Evolutionary conservation across 345 rosid genomes (phyloP), one percentile per base, ranked within the genome.

Genomic region (Rhizophora mangle): DNA sequence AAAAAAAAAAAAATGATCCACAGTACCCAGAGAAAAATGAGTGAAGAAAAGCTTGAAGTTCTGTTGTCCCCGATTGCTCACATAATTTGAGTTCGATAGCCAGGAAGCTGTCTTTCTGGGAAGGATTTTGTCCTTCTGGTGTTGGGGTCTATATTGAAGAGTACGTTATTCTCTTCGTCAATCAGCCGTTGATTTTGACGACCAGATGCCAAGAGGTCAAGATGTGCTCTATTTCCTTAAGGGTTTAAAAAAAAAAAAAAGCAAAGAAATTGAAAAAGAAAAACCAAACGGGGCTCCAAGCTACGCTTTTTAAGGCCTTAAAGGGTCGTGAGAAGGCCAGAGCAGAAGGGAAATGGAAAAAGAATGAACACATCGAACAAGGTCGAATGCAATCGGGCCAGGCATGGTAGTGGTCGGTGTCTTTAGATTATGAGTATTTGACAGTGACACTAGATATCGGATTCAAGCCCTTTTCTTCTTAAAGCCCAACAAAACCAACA

Each of bases 351-450:
- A 1, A 34, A 34, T 8, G 47, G 60, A 59, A 75, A 74, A 43
- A 62, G 64, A 39, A 61, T 66, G 80, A 61, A 70, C 0, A 54
- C 54, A 26, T 49, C 27, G 60, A 75, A 7, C 71, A 63, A 83
- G 60, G 82, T 56, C 74, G 75, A 85, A 87, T 32, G 86, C 82
- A 15, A 36, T 84, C 30, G 79, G 88, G 60, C 81, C 85, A 37
- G 88, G 76, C 0, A 63, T 84, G 46, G 87, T 88, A 18, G 90
- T 90, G 32, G 69, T 87, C 37, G 92, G 94, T 6, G 84, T 91
- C 16, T 56, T 34, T 90, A 74, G 96, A 90, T 10, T 88, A 85
- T 67, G 96, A 92, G 9, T 90, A 90, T 69, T 34, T 86, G 68
- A 81, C 90, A 5, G 66, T 86, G 8, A 31, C 32, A 31, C 32